Evolutionary conservation across 352 stramenopile species (phyloP).

Genomic region (Phytophthora pisi): DNA sequence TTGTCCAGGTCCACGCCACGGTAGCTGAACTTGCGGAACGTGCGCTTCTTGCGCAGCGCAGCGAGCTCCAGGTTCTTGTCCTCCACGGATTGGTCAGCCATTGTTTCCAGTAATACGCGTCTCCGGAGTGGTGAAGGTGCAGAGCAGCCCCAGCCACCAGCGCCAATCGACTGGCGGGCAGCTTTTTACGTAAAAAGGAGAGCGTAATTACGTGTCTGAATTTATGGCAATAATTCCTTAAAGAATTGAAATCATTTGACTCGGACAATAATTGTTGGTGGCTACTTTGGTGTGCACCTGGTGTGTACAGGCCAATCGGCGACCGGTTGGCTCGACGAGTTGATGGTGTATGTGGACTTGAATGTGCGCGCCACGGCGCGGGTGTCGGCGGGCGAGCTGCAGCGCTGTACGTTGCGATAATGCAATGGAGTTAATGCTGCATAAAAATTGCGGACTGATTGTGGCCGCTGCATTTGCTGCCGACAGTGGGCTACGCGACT

Average conservation of each 20-base stretch:
- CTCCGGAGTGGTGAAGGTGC: conserved; percentile 6
- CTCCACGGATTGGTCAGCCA: conserved; percentile 55
- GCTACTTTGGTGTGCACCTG: background rate
- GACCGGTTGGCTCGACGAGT: background rate
- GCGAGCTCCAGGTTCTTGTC: conserved; percentile 89
- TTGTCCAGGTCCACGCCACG: conserved; percentile 99
- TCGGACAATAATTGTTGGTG: too few species aligned
- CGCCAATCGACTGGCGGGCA: conserved; percentile 23
- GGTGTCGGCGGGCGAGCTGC: conserved; percentile 62
- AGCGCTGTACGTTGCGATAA: conserved; percentile 50
- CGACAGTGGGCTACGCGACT: conserved; percentile 64
- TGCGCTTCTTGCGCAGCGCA: conserved; percentile 99
- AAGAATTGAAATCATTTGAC: too few species aligned
- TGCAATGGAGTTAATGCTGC: background rate
- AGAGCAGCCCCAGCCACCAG: background rate
- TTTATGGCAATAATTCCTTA: too few species aligned
- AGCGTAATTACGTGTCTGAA: conserved; percentile 29
- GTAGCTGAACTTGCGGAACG: conserved; percentile 99
- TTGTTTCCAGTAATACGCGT: conserved; percentile 56
- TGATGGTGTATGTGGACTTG: conserved; percentile 76
- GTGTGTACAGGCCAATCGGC: background rate
- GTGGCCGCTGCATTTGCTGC: background rate
- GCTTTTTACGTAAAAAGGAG: conserved; percentile 8
- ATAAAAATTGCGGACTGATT: background rate
- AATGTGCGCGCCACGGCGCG: conserved; percentile 62